Conservation (phyloP, 1,139 yeast species). For the Zygosaccharomyces pseudobailii region DNA sequence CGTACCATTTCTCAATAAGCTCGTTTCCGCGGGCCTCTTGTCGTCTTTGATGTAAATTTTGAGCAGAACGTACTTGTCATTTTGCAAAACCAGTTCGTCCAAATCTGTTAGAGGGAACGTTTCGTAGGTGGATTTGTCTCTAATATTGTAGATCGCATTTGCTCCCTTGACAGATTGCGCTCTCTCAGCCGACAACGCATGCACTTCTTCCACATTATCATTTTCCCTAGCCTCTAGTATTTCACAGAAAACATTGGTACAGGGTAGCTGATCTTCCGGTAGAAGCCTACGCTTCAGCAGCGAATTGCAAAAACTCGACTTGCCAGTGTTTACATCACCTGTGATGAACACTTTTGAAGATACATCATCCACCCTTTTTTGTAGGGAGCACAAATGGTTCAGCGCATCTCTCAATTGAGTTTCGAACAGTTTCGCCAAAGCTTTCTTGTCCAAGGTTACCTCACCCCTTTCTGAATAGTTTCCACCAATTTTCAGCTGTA, state of each 20-base stretch:
- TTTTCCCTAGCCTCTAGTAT: constrained; percentile 82
- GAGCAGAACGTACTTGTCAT: constrained; percentile 66
- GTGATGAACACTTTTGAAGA: constrained; percentile 92
- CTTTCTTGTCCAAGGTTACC: constrained; percentile 26
- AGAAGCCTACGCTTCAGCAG: constrained; percentile 68
- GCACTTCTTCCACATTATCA: constrained; percentile 78
- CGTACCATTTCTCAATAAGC: constrained; percentile 81
- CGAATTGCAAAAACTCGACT: constrained; percentile 93
- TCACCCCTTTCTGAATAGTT: constrained; percentile 13
- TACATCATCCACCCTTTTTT: constrained; percentile 84
- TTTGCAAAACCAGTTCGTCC: constrained; percentile 66
- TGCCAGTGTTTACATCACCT: constrained; percentile 96
- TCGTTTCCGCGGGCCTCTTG: constrained; percentile 58
- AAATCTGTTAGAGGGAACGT: constrained; percentile 51
- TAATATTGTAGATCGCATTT: constrained; percentile 44
- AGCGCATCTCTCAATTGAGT: constrained; percentile 38
- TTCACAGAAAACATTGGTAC: constrained; percentile 95
- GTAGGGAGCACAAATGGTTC: constrained; percentile 66
- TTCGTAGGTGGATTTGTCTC: constrained; percentile 63
- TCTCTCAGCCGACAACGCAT: constrained; percentile 70
- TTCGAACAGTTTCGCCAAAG: constrained; percentile 27
- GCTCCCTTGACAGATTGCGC: constrained; percentile 31
- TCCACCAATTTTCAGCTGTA: constrained; percentile 31
- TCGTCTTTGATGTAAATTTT: constrained; percentile 78
- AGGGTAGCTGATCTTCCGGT: constrained; percentile 97